Percentiles rank a stretch among this genome's conserved stretches.
Conservation (phyloP, 352 stramenopile genomes). For the Pythium chondricola region DNA sequence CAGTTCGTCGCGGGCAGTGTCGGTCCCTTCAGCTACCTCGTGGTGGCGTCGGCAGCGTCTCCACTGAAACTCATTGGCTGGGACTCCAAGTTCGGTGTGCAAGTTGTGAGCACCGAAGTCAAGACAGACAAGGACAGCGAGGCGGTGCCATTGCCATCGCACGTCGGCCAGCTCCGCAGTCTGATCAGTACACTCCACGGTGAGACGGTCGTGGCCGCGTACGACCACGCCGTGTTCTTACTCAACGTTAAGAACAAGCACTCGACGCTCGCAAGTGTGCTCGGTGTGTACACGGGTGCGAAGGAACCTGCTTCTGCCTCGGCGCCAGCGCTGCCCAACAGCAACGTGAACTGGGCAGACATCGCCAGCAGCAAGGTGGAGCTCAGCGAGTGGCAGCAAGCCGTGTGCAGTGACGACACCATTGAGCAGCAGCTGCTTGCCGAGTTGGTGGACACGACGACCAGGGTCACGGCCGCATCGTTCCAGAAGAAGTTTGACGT, state of each 20-base stretch:
- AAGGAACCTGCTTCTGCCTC: not conserved
- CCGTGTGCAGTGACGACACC: slow-evolving; percentile 39
- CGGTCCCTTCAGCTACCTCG: slow-evolving; percentile 50
- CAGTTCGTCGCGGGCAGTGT: slow-evolving; percentile 34
- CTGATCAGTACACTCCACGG: slow-evolving; percentile 46
- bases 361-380: slow-evolving; percentile 30
- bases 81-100: slow-evolving; percentile 72
- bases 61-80: slow-evolving; percentile 44
- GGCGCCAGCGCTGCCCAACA: slow-evolving; percentile 36
- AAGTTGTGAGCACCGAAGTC: slow-evolving; percentile 46
- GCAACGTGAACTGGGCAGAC: slow-evolving; percentile 33
- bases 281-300: slow-evolving; percentile 30
- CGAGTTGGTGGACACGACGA: slow-evolving; percentile 34
- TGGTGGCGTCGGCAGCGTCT: slow-evolving; percentile 31
- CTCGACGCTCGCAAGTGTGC: slow-evolving; percentile 63
- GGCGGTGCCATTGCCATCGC: slow-evolving; percentile 12
- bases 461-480: slow-evolving; percentile 29
- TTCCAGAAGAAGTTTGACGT: slow-evolving; percentile 50
- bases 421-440: slow-evolving; percentile 49
- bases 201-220: slow-evolving; percentile 53
- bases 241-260: slow-evolving; percentile 66
- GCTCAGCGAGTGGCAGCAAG: slow-evolving; percentile 33
- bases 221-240: slow-evolving; percentile 58
- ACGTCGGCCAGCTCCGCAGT: slow-evolving; percentile 37
- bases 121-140: slow-evolving; percentile 24